Evolutionary conservation across 306 rosid genomes (phyloP).

Genomic region (Acmispon strigosus): DNA sequence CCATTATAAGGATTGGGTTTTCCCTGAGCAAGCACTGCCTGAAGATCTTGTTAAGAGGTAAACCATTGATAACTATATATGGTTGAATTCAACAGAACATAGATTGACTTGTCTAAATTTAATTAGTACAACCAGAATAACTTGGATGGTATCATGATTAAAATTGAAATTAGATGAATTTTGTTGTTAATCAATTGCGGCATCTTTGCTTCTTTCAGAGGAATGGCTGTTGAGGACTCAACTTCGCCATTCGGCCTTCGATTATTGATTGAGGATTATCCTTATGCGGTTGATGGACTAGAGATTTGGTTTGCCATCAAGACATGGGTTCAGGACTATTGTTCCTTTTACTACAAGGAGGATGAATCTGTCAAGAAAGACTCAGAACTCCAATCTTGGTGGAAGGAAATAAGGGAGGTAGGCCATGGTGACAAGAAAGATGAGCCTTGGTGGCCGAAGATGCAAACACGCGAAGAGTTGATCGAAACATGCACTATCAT

Average conservation of each 20-base stretch:
- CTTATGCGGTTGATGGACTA: slow-evolving; percentile 50
- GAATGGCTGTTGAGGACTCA: slow-evolving; percentile 46
- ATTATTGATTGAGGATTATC: slow-evolving; percentile 49
- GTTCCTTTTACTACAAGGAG: slow-evolving; percentile 36
- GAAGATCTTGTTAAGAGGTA: slow-evolving; percentile 75
- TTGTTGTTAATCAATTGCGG: neutral
- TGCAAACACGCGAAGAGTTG: slow-evolving; percentile 39
- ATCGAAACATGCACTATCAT: slow-evolving; percentile 38
- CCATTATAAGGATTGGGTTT: slow-evolving; percentile 62
- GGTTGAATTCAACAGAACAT: no score
- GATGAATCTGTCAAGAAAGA: slow-evolving; percentile 22
- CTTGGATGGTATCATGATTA: neutral
- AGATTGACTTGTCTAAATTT: no score
- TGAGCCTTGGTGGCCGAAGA: slow-evolving; percentile 51
- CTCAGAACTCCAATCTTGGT: slow-evolving; percentile 47
- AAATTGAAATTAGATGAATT: neutral
- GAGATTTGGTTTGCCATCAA: slow-evolving; percentile 55
- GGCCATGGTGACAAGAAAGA: slow-evolving; percentile 58
- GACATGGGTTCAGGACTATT: slow-evolving; percentile 47
- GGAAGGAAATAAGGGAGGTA: slow-evolving; percentile 44
- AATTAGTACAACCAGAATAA: neutral
- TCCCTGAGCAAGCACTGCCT: slow-evolving; percentile 74
- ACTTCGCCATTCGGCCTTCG: slow-evolving; percentile 29
- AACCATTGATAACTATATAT: neutral
- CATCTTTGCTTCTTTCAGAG: slow-evolving; percentile 36